Conservation (phyloP, 2,329 filamentous ascomycete species). For the Colletotrichum limetticola region DNA sequence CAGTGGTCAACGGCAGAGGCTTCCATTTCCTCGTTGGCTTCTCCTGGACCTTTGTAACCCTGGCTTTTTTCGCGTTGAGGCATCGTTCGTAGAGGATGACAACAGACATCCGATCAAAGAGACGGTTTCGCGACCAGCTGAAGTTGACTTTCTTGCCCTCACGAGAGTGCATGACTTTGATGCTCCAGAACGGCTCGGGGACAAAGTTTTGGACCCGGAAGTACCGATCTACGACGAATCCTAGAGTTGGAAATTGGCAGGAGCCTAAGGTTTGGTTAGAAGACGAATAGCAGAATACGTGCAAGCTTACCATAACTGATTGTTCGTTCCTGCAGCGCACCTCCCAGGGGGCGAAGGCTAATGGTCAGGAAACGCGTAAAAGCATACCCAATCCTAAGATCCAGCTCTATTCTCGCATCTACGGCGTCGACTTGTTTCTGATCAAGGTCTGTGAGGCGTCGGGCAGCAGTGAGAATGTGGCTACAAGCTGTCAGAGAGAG, state of each 20-base stretch:
- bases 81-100: slow-evolving; percentile 89
- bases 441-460: slow-evolving; percentile 80
- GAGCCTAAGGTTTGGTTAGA: slow-evolving; percentile 65
- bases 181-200: slow-evolving; percentile 91
- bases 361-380: slow-evolving; percentile 91
- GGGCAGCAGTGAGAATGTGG: slow-evolving; percentile 87
- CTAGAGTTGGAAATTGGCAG: slow-evolving; percentile 96
- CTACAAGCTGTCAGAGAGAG: slow-evolving; percentile 53
- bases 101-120: slow-evolving; percentile 89
- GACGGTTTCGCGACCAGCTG: slow-evolving; percentile 80
- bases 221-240: slow-evolving; percentile 97
- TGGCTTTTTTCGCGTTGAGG: slow-evolving; percentile 78
- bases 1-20: slow-evolving; percentile 91
- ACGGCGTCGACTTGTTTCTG: slow-evolving; percentile 90
- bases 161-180: slow-evolving; percentile 83
- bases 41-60: slow-evolving; percentile 85
- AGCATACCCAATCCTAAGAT: slow-evolving; percentile 89
- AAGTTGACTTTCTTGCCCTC: slow-evolving; percentile 86
- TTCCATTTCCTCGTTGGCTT: slow-evolving; percentile 96
- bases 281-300: slow-evolving; percentile 1
- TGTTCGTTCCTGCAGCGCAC: slow-evolving; percentile 70
- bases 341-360: slow-evolving; percentile 78
- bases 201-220: slow-evolving; percentile 94
- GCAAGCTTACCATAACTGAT: slow-evolving; percentile 80
- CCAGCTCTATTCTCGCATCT: slow-evolving; percentile 87